Percentiles rank a stretch among this genome's conserved stretches.
These are phyloP conservation scores for Leccinum fibrillosum DNA, from an alignment of 768 basidiomycete genomes.

Conservation along the genomic window DNA sequence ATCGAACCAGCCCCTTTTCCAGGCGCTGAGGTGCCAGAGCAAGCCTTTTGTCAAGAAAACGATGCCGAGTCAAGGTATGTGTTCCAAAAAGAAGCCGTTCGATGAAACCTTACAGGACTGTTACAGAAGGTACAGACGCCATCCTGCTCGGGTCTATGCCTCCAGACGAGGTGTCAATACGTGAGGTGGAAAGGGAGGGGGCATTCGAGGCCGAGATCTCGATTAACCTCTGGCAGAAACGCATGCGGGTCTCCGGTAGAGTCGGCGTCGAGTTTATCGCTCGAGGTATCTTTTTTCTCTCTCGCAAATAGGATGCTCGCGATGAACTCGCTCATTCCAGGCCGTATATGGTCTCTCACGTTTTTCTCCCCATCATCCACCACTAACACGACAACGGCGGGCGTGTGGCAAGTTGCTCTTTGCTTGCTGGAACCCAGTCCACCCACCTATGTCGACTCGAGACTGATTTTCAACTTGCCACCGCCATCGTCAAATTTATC, in stretches of 20 bases:
- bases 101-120: neutral
- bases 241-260: slow-evolving; percentile 60
- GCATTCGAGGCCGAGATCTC: slow-evolving; percentile 46
- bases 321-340: slow-evolving; percentile 4
- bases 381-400: slow-evolving; percentile 1
- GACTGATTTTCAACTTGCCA: slow-evolving; percentile 42
- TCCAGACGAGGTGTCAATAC: slow-evolving; percentile 54
- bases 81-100: neutral
- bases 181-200: slow-evolving; percentile 47
- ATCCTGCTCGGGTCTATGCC: slow-evolving; percentile 41
- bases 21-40: slow-evolving; percentile 18
- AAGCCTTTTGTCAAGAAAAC: slow-evolving; percentile 8
- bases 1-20: slow-evolving; percentile 26
- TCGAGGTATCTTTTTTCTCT: slow-evolving; percentile 31
- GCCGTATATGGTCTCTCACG: slow-evolving; percentile 26
- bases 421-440: slow-evolving; percentile 54
- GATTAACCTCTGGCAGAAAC: slow-evolving; percentile 60
- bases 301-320: neutral
- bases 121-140: slow-evolving; percentile 43
- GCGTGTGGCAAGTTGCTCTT: slow-evolving; percentile 44
- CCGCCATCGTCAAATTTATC: slow-evolving; percentile 4
- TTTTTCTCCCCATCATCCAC: slow-evolving; percentile 19
- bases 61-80: slow-evolving; percentile 12
- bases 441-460: slow-evolving; percentile 55
- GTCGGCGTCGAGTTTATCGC: slow-evolving; percentile 68